phyloP scores from a whole-genome alignment of 495 filamentous ascomycete genomes.

The Hypoxylon intermedium region DNA sequence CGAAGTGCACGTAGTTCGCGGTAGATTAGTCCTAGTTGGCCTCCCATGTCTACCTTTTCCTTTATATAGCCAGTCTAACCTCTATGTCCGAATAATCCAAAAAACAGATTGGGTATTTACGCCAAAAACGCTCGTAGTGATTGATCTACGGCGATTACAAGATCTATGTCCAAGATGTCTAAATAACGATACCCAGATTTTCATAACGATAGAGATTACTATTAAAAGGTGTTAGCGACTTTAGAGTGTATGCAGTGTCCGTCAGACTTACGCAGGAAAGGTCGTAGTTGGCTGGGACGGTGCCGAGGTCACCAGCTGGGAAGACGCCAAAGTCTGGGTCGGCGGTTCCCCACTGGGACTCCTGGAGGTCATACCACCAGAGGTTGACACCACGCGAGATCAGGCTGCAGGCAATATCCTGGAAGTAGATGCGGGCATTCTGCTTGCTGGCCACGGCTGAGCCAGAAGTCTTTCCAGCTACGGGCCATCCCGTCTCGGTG shows the following conservation, averaged over 20 bases:
- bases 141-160: slow-evolving; percentile 7
- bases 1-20: background rate
- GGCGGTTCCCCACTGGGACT: slow-evolving; percentile 61
- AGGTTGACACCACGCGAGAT: slow-evolving; percentile 69
- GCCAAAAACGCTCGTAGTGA: slow-evolving; percentile 6
- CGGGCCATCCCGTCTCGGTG: slow-evolving; percentile 86
- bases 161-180: slow-evolving; percentile 24
- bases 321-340: slow-evolving; percentile 69
- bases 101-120: slow-evolving; percentile 17
- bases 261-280: slow-evolving; percentile 55
- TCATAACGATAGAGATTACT: slow-evolving; percentile 2
- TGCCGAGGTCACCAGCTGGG: slow-evolving; percentile 43
- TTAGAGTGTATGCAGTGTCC: background rate
- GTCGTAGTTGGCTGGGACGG: slow-evolving; percentile 62
- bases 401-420: slow-evolving; percentile 69
- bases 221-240: slow-evolving; percentile 3
- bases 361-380: slow-evolving; percentile 75
- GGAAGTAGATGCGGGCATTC: slow-evolving; percentile 79
- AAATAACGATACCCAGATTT: background rate
- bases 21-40: slow-evolving; percentile 3
- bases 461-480: slow-evolving; percentile 63
- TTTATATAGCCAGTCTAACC: slow-evolving; percentile 5
- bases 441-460: slow-evolving; percentile 63
- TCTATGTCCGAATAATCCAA: slow-evolving; percentile 17
- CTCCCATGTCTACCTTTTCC: background rate